Evolutionary conservation across 2,329 filamentous ascomycete genomes (phyloP).

Genomic region (Elsinoe perseae): DNA sequence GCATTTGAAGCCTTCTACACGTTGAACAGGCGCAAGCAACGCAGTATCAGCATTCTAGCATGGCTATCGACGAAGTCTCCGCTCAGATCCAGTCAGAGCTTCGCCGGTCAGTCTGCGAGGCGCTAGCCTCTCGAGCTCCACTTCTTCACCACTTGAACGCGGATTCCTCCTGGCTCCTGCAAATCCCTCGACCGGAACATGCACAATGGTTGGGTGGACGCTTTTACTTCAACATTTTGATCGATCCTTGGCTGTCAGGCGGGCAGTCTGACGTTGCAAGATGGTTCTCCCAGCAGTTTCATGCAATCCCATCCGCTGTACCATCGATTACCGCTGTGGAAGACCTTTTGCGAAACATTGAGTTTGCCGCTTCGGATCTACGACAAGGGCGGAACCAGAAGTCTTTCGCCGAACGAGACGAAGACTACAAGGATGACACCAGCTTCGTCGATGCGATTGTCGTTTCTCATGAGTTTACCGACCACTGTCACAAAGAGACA

Average conservation of each 20-base stretch:
- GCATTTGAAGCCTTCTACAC: background rate
- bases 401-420: slow-evolving; percentile 4
- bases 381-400: slow-evolving; percentile 20
- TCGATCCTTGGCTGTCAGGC: slow-evolving; percentile 59
- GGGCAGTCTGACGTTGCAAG: slow-evolving; percentile 55
- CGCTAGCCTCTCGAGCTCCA: slow-evolving; percentile 40
- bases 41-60: background rate
- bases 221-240: slow-evolving; percentile 55
- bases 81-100: slow-evolving; percentile 39
- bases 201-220: slow-evolving; percentile 38
- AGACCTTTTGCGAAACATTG: slow-evolving; percentile 43
- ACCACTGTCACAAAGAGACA: slow-evolving; percentile 58
- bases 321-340: slow-evolving; percentile 51
- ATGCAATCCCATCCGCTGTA: slow-evolving; percentile 48
- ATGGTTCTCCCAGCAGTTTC: slow-evolving; percentile 61
- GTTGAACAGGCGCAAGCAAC: background rate
- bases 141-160: slow-evolving; percentile 59
- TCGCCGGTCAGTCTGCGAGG: slow-evolving; percentile 33
- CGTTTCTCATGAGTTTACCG: slow-evolving; percentile 60
- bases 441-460: slow-evolving; percentile 51
- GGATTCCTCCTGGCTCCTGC: slow-evolving; percentile 61
- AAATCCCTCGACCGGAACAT: slow-evolving; percentile 49
- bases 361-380: slow-evolving; percentile 31
- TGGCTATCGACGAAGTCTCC: slow-evolving; percentile 25
- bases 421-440: slow-evolving; percentile 16